These are phyloP conservation scores for Ceratocystis destructans DNA, from an alignment of 2,329 filamentous ascomycete genomes.

Conservation along the genomic window DNA sequence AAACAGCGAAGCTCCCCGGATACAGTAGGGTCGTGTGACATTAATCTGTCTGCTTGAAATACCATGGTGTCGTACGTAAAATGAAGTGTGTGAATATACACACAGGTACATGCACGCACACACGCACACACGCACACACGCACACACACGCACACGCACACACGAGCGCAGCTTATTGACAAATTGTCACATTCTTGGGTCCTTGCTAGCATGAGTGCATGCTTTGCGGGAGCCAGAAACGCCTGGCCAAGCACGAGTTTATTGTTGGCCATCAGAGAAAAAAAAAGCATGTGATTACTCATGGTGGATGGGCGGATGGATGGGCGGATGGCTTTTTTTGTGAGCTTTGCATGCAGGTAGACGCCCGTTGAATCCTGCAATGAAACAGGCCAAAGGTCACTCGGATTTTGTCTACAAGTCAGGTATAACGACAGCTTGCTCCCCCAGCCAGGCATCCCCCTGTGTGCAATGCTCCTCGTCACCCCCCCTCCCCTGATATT, in stretches of 20 bases:
- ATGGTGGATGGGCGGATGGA: background rate
- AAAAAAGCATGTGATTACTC: too few species aligned
- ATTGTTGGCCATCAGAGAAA: too few species aligned
- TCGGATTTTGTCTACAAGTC: background rate
- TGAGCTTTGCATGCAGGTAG: background rate
- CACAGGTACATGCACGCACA: background rate
- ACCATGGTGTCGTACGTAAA: too few species aligned
- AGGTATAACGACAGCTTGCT: background rate
- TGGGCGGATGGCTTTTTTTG: background rate
- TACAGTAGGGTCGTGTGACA: too few species aligned
- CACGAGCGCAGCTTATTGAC: too few species aligned
- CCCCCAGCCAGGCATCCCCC: background rate
- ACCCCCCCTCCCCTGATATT: background rate
- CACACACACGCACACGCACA: background rate
- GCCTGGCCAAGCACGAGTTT: too few species aligned
- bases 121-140: too few species aligned
- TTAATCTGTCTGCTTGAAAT: too few species aligned
- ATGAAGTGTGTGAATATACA: background rate
- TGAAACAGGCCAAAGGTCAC: background rate
- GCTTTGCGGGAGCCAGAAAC: too few species aligned
- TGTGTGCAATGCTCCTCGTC: background rate
- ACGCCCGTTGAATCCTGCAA: slow-evolving; percentile 3
- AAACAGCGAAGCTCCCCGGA: too few species aligned
- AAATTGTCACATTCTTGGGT: too few species aligned
- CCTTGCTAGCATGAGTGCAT: too few species aligned